Percentiles rank a stretch among this genome's conserved stretches.
phyloP scores from a whole-genome alignment of 2,329 filamentous ascomycete species.

The Cercospora janseana region DNA sequence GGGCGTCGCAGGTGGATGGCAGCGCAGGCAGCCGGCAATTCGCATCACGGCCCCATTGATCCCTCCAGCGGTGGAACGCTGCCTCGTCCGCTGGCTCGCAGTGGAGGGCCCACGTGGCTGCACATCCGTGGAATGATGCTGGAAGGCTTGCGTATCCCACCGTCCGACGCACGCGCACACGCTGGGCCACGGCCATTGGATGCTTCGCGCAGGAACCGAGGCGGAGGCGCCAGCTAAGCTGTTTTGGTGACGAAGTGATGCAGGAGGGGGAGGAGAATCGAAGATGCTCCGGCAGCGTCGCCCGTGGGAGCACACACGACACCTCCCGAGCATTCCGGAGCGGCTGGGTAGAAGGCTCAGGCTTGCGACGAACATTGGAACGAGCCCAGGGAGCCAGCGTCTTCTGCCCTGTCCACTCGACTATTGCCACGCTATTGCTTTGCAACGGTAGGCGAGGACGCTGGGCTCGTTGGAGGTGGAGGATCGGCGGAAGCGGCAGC shows the following conservation, averaged over 20 bases:
- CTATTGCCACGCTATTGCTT: slow-evolving; percentile 5
- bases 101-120: too few relatives aligned
- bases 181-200: slow-evolving; percentile 4
- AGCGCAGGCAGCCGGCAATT: not conserved
- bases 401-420: slow-evolving; percentile 1
- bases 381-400: not conserved
- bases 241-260: slow-evolving; percentile 6
- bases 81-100: not conserved
- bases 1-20: not conserved
- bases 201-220: slow-evolving; percentile 10
- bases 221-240: slow-evolving; percentile 9
- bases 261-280: slow-evolving; percentile 6
- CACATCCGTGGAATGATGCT: too few relatives aligned
- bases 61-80: not conserved
- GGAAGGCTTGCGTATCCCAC: slow-evolving; percentile 7
- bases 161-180: not conserved
- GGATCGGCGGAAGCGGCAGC: slow-evolving; percentile 17
- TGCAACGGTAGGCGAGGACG: not conserved
- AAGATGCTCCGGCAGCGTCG: slow-evolving; percentile 8
- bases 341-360: too few relatives aligned
- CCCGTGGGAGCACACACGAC: slow-evolving; percentile 3
- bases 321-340: slow-evolving; percentile 6
- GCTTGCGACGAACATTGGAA: not conserved
- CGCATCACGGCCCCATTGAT: slow-evolving; percentile 1
- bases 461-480: not conserved